Evolutionary conservation across 371 early-diverging fungal genomes (phyloP).

Genomic region (Entomophthora muscae): DNA sequence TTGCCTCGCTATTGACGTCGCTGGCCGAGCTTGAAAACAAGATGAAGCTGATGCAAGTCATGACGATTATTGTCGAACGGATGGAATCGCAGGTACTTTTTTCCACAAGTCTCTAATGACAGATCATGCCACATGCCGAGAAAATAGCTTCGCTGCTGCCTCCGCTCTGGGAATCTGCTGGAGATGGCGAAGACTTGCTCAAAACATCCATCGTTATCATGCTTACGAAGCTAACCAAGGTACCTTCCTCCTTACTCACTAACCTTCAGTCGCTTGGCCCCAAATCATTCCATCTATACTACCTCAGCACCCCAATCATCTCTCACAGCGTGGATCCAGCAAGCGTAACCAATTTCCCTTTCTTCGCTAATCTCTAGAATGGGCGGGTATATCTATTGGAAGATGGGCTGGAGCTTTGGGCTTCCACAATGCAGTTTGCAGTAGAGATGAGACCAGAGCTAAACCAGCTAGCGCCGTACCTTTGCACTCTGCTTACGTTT

Average conservation of each 20-base stretch:
- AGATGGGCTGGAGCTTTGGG: conserved; percentile 78
- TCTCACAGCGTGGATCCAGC: conserved; percentile 41
- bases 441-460: conserved; percentile 27
- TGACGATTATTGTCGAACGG: conserved; percentile 59
- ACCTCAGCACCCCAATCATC: conserved; percentile 53
- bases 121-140: conserved; percentile 53
- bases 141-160: conserved; percentile 56
- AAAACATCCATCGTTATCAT: conserved; percentile 57
- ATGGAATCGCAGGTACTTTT: conserved; percentile 37
- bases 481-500: conserved; percentile 42
- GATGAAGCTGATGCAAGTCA: conserved; percentile 50
- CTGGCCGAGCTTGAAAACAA: conserved; percentile 58
- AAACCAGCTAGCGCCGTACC: conserved; percentile 35
- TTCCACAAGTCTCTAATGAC: not conserved
- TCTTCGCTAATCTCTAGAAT: conserved; percentile 1
- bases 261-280: conserved; percentile 35
- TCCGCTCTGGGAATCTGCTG: conserved; percentile 54
- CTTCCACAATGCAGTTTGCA: conserved; percentile 48
- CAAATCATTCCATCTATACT: conserved; percentile 48
- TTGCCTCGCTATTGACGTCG: conserved; percentile 36
- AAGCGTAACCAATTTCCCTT: conserved; percentile 16
- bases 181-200: conserved; percentile 51
- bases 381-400: conserved; percentile 71
- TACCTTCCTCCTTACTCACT: conserved; percentile 14
- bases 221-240: conserved; percentile 50